Evolutionary conservation across 2,329 filamentous ascomycete genomes (phyloP).

Genomic region (Microcera coccophila): DNA sequence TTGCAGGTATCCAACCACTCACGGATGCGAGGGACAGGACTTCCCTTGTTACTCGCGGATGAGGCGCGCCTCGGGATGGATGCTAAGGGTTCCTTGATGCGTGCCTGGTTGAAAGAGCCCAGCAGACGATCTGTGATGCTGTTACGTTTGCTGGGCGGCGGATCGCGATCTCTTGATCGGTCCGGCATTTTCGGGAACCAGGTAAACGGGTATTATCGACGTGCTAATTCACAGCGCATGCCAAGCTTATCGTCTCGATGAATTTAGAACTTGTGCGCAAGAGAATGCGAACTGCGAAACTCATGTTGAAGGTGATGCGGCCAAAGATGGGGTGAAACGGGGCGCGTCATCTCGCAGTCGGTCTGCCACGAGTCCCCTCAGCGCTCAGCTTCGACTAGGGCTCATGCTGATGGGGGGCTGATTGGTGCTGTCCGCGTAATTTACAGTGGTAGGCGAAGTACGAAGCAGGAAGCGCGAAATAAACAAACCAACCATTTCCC

Average conservation of each 20-base stretch:
- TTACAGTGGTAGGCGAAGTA: too few relatives aligned
- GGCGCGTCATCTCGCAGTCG: neutral
- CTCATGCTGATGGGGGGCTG: neutral
- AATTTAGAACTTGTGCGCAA: neutral
- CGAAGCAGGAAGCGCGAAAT: too few relatives aligned
- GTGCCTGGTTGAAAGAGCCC: constrained; percentile 32
- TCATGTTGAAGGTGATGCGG: neutral
- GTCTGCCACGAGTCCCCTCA: neutral
- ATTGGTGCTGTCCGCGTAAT: neutral
- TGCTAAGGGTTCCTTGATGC: constrained; percentile 27
- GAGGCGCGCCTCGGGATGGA: constrained; percentile 31
- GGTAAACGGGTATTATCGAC: constrained; percentile 7
- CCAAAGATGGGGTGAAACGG: neutral
- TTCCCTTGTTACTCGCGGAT: constrained; percentile 29
- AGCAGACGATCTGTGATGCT: constrained; percentile 41
- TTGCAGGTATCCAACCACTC: constrained; percentile 44
- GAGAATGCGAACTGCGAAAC: neutral
- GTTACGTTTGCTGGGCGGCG: constrained; percentile 35
- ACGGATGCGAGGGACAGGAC: constrained; percentile 37
- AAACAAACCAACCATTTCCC: too few relatives aligned
- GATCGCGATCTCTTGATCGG: constrained; percentile 16
- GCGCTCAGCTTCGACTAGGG: neutral
- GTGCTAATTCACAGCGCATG: constrained; percentile 14
- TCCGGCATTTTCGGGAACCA: constrained; percentile 18
- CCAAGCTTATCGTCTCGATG: constrained; percentile 14